Percentiles rank a stretch among this genome's conserved stretches.
phyloP scores from a whole-genome alignment of 2,329 filamentous ascomycete genomes.

The Hortaea werneckii region DNA sequence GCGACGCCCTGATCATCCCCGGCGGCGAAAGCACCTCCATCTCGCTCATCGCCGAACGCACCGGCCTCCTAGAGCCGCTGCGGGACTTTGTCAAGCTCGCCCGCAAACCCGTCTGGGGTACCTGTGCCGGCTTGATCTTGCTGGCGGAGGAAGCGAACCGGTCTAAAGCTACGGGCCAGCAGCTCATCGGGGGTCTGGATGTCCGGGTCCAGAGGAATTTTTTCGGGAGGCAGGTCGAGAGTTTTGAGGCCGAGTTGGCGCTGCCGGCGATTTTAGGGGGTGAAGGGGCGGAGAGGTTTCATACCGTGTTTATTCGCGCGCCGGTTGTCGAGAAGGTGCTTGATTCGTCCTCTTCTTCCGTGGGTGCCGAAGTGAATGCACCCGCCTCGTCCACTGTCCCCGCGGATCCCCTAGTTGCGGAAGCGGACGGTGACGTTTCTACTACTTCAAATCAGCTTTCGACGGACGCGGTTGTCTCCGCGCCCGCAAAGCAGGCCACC shows the following conservation, averaged over 20 bases:
- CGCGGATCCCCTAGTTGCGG: neutral
- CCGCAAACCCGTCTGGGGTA: constrained; percentile 84
- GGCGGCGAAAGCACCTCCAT: constrained; percentile 95
- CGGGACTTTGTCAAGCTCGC: constrained; percentile 80
- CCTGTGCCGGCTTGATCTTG: constrained; percentile 87
- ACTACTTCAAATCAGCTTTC: neutral
- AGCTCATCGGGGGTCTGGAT: constrained; percentile 82
- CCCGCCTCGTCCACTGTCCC: neutral
- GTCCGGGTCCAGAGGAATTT: constrained; percentile 90
- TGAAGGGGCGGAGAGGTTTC: constrained; percentile 45
- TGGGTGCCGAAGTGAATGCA: no score
- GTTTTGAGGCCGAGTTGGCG: constrained; percentile 67
- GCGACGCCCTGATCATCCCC: constrained; percentile 78
- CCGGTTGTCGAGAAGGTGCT: constrained; percentile 83
- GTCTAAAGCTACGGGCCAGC: constrained; percentile 83
- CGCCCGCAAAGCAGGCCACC: constrained; percentile 43
- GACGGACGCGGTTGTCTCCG: constrained; percentile 43
- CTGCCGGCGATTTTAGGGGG: constrained; percentile 57
- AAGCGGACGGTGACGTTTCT: neutral
- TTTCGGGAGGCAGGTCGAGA: constrained; percentile 87
- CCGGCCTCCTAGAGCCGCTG: constrained; percentile 71
- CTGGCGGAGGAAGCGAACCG: constrained; percentile 79
- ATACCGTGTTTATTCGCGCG: constrained; percentile 84
- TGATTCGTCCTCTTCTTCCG: no score
- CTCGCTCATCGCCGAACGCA: constrained; percentile 73